Conservation (phyloP, 2,329 filamentous ascomycete species). For the Colletotrichum tamarilloi region DNA sequence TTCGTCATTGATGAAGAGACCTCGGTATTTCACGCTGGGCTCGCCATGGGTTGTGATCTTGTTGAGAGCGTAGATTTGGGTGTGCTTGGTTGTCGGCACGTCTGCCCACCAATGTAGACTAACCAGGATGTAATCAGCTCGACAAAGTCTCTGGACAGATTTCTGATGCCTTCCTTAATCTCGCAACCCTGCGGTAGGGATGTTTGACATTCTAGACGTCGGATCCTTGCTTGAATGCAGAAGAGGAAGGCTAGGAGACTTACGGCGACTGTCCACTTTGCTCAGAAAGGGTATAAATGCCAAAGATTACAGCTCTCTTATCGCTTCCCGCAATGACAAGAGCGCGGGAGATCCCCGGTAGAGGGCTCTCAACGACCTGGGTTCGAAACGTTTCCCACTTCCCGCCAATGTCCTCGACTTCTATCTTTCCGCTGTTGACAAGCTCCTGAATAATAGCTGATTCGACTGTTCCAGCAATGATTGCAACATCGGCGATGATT, state of each 20-base stretch:
- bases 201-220: neutral
- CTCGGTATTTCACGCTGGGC: slow-evolving; percentile 69
- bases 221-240: too few species aligned
- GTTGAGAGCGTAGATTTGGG: slow-evolving; percentile 59
- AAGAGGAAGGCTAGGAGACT: slow-evolving; percentile 16
- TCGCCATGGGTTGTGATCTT: slow-evolving; percentile 51
- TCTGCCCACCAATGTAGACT: slow-evolving; percentile 72
- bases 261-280: slow-evolving; percentile 69
- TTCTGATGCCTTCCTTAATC: neutral
- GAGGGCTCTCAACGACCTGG: slow-evolving; percentile 57
- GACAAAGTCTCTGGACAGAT: too few species aligned
- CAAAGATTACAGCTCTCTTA: slow-evolving; percentile 69
- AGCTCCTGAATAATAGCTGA: slow-evolving; percentile 38
- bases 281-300: slow-evolving; percentile 69
- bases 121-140: neutral
- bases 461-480: slow-evolving; percentile 28
- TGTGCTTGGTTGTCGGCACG: slow-evolving; percentile 58
- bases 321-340: slow-evolving; percentile 69
- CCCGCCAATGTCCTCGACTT: slow-evolving; percentile 44
- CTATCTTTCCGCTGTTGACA: slow-evolving; percentile 36
- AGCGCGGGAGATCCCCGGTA: slow-evolving; percentile 53
- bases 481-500: neutral
- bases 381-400: slow-evolving; percentile 68
- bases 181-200: neutral
- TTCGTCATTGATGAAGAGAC: slow-evolving; percentile 71